Conservation (phyloP, 2,329 filamentous ascomycete genomes). For the Monosporascus sp. region DNA sequence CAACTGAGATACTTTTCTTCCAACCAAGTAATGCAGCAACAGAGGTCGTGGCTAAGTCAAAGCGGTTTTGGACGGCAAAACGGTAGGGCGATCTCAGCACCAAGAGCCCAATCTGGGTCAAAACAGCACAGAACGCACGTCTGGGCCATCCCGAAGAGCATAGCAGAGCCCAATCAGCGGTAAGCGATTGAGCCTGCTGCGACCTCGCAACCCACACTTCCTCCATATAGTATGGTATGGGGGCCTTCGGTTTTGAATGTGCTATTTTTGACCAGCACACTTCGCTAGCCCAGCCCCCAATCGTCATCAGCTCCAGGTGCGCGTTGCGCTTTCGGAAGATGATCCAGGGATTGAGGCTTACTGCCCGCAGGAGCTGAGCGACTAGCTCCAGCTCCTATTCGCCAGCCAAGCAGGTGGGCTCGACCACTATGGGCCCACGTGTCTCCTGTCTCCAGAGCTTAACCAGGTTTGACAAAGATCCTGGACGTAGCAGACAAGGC, state of each 20-base stretch:
- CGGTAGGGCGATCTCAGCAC: neutral
- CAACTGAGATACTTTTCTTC: neutral
- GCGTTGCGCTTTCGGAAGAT: slow-evolving; percentile 12
- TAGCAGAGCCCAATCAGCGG: neutral
- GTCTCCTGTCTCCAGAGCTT: neutral
- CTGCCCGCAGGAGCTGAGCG: slow-evolving; percentile 25
- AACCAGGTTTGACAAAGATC: no score
- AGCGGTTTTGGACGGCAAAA: neutral
- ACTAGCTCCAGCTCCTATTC: slow-evolving; percentile 11
- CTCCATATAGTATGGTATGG: neutral
- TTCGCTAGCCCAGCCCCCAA: slow-evolving; percentile 11
- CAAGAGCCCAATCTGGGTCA: neutral
- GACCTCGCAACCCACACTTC: neutral
- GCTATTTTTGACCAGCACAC: slow-evolving; percentile 3
- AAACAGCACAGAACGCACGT: neutral
- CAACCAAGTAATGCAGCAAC: neutral
- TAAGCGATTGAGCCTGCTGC: neutral
- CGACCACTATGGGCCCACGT: neutral
- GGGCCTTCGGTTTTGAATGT: neutral
- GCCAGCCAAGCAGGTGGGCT: slow-evolving; percentile 7
- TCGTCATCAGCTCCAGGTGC: slow-evolving; percentile 5
- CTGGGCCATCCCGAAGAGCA: neutral
- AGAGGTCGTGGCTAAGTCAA: neutral
- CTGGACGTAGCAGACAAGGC: no score
- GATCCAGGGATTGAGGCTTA: slow-evolving; percentile 14